Evolutionary conservation across 192 early-diverging fungal species (phyloP).

Genomic region (Dissophora globulifera): DNA sequence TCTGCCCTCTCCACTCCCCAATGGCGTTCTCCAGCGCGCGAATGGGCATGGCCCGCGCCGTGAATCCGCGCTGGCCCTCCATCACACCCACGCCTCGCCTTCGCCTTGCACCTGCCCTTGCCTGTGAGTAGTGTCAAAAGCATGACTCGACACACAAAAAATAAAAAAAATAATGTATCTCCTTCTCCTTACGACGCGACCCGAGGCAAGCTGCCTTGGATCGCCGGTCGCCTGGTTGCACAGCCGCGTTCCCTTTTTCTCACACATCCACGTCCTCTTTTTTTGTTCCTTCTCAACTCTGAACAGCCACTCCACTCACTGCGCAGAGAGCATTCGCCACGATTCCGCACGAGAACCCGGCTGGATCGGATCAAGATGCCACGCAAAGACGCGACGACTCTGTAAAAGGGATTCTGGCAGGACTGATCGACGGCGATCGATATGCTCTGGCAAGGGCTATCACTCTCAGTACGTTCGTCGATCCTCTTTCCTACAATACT

Average conservation of each 20-base stretch:
- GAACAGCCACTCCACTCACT: background rate
- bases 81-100: background rate
- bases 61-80: background rate
- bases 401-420: slow-evolving; percentile 45
- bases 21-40: slow-evolving; percentile 17
- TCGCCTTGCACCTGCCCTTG: no score
- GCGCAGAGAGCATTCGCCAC: background rate
- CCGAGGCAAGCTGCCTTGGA: no score
- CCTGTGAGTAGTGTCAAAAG: no score
- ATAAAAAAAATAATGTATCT: no score
- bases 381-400: slow-evolving; percentile 38
- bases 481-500: no score
- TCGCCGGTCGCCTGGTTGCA: background rate
- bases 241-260: background rate
- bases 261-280: background rate
- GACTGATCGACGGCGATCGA: slow-evolving; percentile 54
- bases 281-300: background rate
- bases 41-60: no score
- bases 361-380: background rate
- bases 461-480: slow-evolving; percentile 65
- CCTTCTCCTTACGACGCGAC: no score
- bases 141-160: no score
- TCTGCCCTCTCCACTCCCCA: background rate
- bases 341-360: background rate
- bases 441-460: slow-evolving; percentile 70